phyloP scores from a whole-genome alignment of 2,329 filamentous ascomycete genomes.

The Parastagonospora nodorum region DNA sequence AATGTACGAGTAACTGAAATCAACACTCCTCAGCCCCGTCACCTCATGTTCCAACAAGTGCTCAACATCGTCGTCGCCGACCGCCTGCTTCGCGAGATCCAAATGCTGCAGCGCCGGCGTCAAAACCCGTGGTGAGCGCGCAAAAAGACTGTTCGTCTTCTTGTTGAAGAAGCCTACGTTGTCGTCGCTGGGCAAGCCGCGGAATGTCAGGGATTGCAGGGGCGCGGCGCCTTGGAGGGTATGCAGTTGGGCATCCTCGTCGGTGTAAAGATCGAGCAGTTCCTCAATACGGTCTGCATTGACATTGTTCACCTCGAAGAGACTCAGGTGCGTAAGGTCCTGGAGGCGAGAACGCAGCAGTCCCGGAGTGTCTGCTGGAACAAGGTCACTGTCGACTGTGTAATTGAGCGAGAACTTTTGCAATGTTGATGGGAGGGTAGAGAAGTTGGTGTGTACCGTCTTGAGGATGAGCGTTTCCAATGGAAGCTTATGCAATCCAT shows the following conservation, averaged over 20 bases:
- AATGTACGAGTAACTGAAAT: constrained; percentile 45
- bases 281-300: constrained; percentile 5
- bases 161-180: constrained; percentile 8
- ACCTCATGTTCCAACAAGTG: constrained; percentile 19
- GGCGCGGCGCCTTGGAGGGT: constrained; percentile 1
- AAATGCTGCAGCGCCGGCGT: constrained; percentile 22
- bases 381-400: not conserved
- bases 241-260: not conserved
- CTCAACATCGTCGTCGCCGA: constrained; percentile 40
- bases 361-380: not conserved
- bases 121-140: constrained; percentile 28
- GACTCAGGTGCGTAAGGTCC: constrained; percentile 22
- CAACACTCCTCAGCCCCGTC: constrained; percentile 30
- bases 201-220: constrained; percentile 8
- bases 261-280: constrained; percentile 15
- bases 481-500: not conserved
- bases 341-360: constrained; percentile 7
- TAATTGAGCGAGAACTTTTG: constrained; percentile 15
- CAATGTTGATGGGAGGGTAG: constrained; percentile 22
- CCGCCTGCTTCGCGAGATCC: constrained; percentile 17
- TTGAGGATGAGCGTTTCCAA: constrained; percentile 19
- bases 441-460: constrained; percentile 1
- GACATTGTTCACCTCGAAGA: constrained; percentile 15
- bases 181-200: constrained; percentile 2
- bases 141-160: constrained; percentile 9